A percentile compares a stretch with the other conserved stretches of the same genome.
Evolutionary conservation across 768 basidiomycete species (phyloP).

Genomic region (Mycena olivaceomarginata): DNA sequence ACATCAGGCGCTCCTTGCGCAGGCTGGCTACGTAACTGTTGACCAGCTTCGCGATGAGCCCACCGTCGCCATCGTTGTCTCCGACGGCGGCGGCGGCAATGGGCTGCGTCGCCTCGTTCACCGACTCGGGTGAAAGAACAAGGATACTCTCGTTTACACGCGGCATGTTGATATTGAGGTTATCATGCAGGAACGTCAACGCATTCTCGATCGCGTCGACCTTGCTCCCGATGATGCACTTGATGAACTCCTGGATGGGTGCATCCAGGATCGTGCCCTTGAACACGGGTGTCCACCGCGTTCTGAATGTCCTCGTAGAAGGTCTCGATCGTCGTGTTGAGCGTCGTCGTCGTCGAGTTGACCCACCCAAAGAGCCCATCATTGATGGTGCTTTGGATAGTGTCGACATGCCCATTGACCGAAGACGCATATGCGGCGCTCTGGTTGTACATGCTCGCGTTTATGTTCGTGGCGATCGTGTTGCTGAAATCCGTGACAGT

Average conservation of each 20-base stretch:
- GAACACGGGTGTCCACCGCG: slow-evolving; percentile 84
- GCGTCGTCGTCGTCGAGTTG: slow-evolving; percentile 89
- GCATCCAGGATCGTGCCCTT: slow-evolving; percentile 88
- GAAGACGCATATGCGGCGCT: slow-evolving; percentile 85
- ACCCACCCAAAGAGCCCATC: slow-evolving; percentile 96
- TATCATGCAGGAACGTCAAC: slow-evolving; percentile 93
- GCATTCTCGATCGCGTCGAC: slow-evolving; percentile 91
- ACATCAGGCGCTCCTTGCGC: slow-evolving; percentile 90
- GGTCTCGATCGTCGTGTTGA: slow-evolving; percentile 90
- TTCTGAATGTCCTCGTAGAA: slow-evolving; percentile 93
- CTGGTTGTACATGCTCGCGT: slow-evolving; percentile 89
- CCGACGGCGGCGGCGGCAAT: slow-evolving; percentile 91
- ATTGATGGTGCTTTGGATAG: slow-evolving; percentile 87
- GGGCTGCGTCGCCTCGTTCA: slow-evolving; percentile 86
- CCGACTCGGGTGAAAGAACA: slow-evolving; percentile 81
- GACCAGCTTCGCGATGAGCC: slow-evolving; percentile 85
- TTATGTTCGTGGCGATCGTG: slow-evolving; percentile 85
- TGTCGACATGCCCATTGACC: slow-evolving; percentile 83
- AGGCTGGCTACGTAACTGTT: slow-evolving; percentile 82
- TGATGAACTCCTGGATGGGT: slow-evolving; percentile 91
- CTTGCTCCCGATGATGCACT: slow-evolving; percentile 94
- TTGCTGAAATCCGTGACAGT: slow-evolving; percentile 81
- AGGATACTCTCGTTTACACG: slow-evolving; percentile 85
- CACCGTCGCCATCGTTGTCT: slow-evolving; percentile 69
- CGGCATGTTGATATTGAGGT: slow-evolving; percentile 88